These are phyloP conservation scores for Magnolia changhungtana DNA, from an alignment of 164 flowering plant species.

Conservation along the genomic window DNA sequence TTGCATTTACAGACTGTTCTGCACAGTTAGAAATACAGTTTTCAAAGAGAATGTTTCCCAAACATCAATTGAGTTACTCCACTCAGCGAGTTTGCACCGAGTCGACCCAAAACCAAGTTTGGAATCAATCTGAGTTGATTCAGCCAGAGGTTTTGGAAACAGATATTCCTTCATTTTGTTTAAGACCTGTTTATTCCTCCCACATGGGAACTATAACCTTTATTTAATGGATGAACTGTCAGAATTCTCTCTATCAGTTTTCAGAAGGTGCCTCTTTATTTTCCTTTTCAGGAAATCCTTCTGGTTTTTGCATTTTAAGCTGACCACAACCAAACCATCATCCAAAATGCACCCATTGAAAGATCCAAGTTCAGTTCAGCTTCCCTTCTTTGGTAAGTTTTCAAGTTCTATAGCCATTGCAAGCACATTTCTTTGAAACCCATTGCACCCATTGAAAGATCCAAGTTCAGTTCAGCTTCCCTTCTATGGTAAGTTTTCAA, in stretches of 20 bases:
- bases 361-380: background rate
- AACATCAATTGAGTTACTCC: too few relatives aligned
- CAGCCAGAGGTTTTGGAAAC: background rate
- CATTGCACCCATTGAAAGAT: background rate
- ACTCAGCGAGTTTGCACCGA: too few relatives aligned
- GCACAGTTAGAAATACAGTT: too few relatives aligned
- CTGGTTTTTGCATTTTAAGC: background rate
- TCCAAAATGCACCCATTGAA: background rate
- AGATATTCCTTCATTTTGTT: background rate
- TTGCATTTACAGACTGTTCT: too few relatives aligned
- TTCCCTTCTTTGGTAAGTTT: background rate
- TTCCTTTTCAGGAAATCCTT: background rate
- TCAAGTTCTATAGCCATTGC: background rate
- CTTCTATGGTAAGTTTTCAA: background rate
- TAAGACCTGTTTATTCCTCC: background rate
- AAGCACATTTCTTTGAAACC: background rate
- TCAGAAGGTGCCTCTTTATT: too few relatives aligned
- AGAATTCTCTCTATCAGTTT: background rate
- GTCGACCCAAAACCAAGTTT: too few relatives aligned
- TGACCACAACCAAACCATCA: background rate
- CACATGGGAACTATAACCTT: background rate
- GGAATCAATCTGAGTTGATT: background rate
- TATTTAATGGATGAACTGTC: background rate
- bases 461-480: background rate
- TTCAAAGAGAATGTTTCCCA: too few relatives aligned